Evolutionary conservation across 768 basidiomycete genomes (phyloP), one percentile per base, ranked within the genome.

Genomic region (Termitomyces sp.): DNA sequence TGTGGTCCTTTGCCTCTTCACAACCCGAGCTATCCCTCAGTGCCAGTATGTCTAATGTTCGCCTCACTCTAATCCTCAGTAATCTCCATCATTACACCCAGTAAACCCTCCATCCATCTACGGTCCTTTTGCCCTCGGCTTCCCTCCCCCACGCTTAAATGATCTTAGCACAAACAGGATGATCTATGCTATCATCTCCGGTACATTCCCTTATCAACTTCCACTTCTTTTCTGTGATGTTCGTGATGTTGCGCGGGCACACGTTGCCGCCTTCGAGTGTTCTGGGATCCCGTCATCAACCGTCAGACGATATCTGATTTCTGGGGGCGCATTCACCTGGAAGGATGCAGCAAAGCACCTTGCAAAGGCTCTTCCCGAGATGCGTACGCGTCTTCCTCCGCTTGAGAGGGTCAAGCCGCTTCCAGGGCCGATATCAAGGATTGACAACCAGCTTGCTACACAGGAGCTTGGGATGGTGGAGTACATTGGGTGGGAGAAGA

Each of bases 1-100:
- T 73, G 0, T 78, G 78, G 78, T 65, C 72, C 15, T 77, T 73
- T 59, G 77, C 72, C 1, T 75, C 74, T n/a, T 58, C 65, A 48
- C 73, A 78, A 55, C 73, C 74, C 25, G 66, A 74, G 48, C 60
- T 77, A 17, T 73, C 77, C 32, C 58, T 75, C 38, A 69, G 71
- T 14, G 68, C 70, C 2, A 58, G 77, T 77, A 58, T 50, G 74
- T 64, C 37, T 34, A 32, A 40, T 15, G 37, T 11, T 8, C 14
- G 29, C 17, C 11, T 36, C 51, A 34, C n/a, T 51, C 10, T 10
- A 51, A 12, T 14, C 32, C 17, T 17, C 20, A 5, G 10, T 43
- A 15, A 62, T 20, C 57, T 20, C 52, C 31, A 32, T 49, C 20
- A 7, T 36, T 51, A 75, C 73, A 72, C 15, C 67, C 67, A 61